phyloP scores from a whole-genome alignment of 352 stramenopile species.

The Globisporangium apiculatum region DNA sequence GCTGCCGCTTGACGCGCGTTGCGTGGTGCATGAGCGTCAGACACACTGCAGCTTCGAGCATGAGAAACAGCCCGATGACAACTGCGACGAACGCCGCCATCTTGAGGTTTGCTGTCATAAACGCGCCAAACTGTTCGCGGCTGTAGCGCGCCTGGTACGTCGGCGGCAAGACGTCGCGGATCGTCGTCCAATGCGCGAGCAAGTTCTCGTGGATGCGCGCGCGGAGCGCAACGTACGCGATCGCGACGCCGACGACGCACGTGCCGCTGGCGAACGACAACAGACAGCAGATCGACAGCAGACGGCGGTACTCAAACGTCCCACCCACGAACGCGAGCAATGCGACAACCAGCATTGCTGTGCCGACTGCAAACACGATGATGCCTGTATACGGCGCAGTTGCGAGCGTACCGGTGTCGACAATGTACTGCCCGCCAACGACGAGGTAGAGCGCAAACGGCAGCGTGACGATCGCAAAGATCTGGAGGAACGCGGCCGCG shows the following conservation, averaged over 20 bases:
- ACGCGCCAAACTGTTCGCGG: conserved; percentile 45
- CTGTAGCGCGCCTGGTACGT: conserved; percentile 66
- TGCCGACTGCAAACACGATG: conserved; percentile 47
- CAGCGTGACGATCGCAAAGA: conserved; percentile 58
- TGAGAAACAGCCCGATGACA: conserved; percentile 48
- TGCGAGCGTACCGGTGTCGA: conserved; percentile 49
- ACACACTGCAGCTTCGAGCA: conserved; percentile 41
- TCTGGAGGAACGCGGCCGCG: conserved; percentile 57
- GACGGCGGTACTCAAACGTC: conserved; percentile 70
- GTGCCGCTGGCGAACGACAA: conserved; percentile 46
- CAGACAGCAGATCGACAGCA: conserved; percentile 64
- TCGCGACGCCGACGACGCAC: conserved; percentile 38
- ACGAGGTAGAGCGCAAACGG: conserved; percentile 65
- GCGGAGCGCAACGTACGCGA: conserved; percentile 49
- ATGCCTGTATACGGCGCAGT: conserved; percentile 70
- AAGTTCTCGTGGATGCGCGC: conserved; percentile 48
- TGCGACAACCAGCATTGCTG: conserved; percentile 46
- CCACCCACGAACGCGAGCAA: conserved; percentile 61
- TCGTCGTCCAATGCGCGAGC: conserved; percentile 41
- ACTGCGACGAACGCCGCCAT: conserved; percentile 49
- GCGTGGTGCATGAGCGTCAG: conserved; percentile 48
- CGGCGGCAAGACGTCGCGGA: conserved; percentile 56
- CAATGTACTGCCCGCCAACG: conserved; percentile 65
- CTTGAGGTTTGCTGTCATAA: conserved; percentile 51
- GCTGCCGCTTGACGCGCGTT: conserved; percentile 44